phyloP scores from a whole-genome alignment of 2,329 filamentous ascomycete genomes.

The Epichloe sylvatica region DNA sequence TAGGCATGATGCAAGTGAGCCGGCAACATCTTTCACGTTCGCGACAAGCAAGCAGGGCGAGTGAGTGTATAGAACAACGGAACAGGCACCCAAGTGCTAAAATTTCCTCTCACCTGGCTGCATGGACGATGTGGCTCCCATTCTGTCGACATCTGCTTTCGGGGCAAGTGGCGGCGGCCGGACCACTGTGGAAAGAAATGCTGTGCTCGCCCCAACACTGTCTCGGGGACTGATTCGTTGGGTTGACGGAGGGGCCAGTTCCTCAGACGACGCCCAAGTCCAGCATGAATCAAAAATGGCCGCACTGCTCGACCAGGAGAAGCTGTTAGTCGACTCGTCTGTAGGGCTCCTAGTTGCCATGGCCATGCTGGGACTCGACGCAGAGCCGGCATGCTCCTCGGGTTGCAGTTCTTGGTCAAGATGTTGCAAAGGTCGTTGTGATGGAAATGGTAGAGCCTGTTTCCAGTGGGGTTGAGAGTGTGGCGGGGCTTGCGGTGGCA shows the following conservation, averaged over 20 bases:
- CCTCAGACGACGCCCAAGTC: constrained; percentile 4
- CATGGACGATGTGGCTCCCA: not conserved
- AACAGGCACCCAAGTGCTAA: not conserved
- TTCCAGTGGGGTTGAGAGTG: not conserved
- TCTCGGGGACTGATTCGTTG: not conserved
- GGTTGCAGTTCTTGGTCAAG: not conserved
- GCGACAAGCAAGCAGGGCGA: not conserved
- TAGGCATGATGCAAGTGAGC: not conserved
- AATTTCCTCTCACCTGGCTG: not conserved
- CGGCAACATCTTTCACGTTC: not conserved
- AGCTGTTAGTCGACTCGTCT: not conserved
- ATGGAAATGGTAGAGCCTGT: not conserved
- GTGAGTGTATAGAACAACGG: not conserved
- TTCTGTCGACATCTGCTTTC: not conserved
- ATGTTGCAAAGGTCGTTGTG: not conserved
- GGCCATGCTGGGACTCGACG: not conserved
- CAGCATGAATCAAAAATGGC: constrained; percentile 3
- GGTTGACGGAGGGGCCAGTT: not conserved
- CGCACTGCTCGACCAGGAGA: not conserved
- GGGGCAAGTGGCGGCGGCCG: not conserved
- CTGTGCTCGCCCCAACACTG: not conserved
- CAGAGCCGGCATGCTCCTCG: not conserved
- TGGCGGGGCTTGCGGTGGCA: not conserved
- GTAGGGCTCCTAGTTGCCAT: not conserved
- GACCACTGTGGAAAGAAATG: not conserved